Conservation (phyloP, 208 protist species). For the Angomonas ambiguus region DNA sequence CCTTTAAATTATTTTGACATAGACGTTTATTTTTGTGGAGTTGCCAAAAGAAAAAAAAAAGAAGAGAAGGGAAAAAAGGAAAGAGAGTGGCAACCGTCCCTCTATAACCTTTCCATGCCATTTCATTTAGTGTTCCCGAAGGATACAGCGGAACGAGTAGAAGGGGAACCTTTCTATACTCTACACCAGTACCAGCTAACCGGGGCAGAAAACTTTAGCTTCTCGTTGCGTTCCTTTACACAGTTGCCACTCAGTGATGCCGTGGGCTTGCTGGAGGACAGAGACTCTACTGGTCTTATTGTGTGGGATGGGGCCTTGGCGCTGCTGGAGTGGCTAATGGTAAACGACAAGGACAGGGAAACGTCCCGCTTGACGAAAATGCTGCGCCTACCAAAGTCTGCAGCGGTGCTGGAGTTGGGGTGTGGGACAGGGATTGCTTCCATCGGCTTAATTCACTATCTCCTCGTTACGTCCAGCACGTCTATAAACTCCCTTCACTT, state of each 20-base stretch:
- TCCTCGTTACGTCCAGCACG: no score
- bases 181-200: background rate
- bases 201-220: background rate
- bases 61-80: no score
- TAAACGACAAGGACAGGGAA: background rate
- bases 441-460: conserved; percentile 10
- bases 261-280: conserved; percentile 7
- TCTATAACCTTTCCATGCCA: conserved; percentile 19
- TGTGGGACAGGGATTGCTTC: conserved; percentile 17
- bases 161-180: conserved; percentile 34
- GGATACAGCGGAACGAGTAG: conserved; percentile 22
- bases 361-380: background rate
- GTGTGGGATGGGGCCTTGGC: conserved; percentile 21
- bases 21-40: no score
- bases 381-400: background rate
- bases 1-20: no score
- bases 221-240: conserved; percentile 14
- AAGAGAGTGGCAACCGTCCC: no score
- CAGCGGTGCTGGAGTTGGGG: conserved; percentile 15
- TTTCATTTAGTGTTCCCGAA: conserved; percentile 22
- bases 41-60: no score
- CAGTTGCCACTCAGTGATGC: conserved; percentile 15
- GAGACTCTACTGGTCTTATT: conserved; percentile 21
- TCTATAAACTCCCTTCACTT: no score
- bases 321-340: conserved; percentile 16